Evolutionary conservation across 2,329 filamentous ascomycete species (phyloP).

Genomic region (Scleromitrula shiraiana): DNA sequence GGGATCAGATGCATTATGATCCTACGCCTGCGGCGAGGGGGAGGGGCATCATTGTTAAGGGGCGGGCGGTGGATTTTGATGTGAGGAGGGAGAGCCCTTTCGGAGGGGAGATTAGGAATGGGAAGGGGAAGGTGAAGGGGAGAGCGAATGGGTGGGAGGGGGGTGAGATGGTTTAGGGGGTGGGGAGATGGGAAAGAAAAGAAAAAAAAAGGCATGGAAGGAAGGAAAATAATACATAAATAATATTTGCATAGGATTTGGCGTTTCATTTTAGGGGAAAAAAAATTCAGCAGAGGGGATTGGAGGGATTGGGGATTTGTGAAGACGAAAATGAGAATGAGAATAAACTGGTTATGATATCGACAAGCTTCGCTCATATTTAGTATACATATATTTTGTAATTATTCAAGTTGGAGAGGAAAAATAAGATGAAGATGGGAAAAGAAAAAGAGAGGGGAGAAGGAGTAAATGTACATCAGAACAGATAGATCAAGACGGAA

Average conservation of each 20-base stretch:
- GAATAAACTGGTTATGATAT: too few species aligned
- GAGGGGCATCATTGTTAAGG: not conserved
- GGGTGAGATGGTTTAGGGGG: not conserved
- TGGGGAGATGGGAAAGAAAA: not conserved
- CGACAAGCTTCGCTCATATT: too few species aligned
- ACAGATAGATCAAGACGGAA: too few species aligned
- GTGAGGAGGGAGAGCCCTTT: conserved; percentile 1
- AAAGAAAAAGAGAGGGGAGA: not conserved
- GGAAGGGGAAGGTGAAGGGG: not conserved
- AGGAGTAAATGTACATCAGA: not conserved
- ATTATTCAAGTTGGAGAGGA: not conserved
- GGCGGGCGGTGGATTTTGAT: conserved; percentile 4
- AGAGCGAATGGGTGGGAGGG: not conserved
- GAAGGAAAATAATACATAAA: not conserved
- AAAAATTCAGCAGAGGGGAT: too few species aligned
- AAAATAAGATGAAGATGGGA: not conserved
- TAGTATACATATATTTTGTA: not conserved
- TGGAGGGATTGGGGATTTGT: too few species aligned
- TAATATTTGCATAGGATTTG: too few species aligned
- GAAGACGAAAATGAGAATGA: too few species aligned
- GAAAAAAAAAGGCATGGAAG: not conserved
- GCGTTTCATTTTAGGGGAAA: too few species aligned
- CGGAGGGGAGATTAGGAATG: not conserved
- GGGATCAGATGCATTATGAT: conserved; percentile 6
- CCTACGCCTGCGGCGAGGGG: not conserved